Conservation (phyloP, 257 asterid species). For the Jacaranda copaia region DNA sequence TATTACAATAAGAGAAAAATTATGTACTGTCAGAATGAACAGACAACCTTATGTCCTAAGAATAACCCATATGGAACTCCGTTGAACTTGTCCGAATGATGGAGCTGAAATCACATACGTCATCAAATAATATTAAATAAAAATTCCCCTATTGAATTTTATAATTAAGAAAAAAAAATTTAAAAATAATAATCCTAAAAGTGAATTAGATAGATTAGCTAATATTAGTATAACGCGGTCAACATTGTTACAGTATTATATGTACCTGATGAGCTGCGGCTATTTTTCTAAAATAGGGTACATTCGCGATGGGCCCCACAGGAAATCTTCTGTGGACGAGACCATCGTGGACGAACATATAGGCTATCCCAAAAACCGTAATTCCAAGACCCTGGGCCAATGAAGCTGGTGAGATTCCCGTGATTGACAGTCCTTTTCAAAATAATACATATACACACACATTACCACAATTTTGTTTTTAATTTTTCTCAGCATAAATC, state of each 20-base stretch:
- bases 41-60: conserved; percentile 74
- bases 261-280: conserved; percentile 96
- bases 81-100: conserved; percentile 81
- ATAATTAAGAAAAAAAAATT: not conserved
- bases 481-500: no score
- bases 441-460: no score
- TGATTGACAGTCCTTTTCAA: no score
- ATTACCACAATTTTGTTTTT: no score
- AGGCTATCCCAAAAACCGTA: conserved; percentile 94
- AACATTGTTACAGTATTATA: not conserved
- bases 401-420: not conserved
- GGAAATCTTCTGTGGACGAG: conserved; percentile 94
- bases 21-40: not conserved
- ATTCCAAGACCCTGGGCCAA: conserved; percentile 85
- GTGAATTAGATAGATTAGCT: not conserved
- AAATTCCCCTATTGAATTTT: not conserved
- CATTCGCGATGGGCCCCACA: conserved; percentile 90
- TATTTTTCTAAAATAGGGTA: conserved; percentile 78
- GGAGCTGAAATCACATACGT: conserved; percentile 58
- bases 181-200: not conserved
- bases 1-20: not conserved
- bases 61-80: conserved; percentile 93
- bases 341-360: conserved; percentile 99
- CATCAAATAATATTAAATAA: conserved; percentile 29
- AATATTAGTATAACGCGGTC: not conserved